Evolutionary conservation across 495 filamentous ascomycete genomes (phyloP).

Genomic region (Penicillium lividum): DNA sequence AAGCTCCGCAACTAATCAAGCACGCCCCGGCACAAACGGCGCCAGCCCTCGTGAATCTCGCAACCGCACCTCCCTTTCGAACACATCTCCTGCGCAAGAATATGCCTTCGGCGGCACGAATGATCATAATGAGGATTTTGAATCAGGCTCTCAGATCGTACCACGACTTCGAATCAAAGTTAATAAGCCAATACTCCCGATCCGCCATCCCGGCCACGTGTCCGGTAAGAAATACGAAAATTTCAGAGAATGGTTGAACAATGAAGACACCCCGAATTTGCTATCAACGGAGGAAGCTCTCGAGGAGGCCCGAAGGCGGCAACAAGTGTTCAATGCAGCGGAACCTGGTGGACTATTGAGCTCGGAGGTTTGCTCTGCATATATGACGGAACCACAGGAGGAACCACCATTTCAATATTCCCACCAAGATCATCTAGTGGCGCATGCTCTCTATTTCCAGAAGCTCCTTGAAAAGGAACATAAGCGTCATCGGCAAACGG

Average conservation of each 20-base stretch:
- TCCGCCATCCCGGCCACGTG: slow-evolving; percentile 56
- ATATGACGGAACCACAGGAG: slow-evolving; percentile 71
- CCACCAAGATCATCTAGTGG: slow-evolving; percentile 80
- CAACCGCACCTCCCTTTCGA: slow-evolving; percentile 32
- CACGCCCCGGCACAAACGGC: slow-evolving; percentile 23
- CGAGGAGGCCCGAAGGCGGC: slow-evolving; percentile 51
- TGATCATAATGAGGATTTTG: slow-evolving; percentile 22
- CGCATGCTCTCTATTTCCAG: slow-evolving; percentile 78
- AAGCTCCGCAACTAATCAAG: slow-evolving; percentile 29
- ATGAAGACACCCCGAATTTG: slow-evolving; percentile 39
- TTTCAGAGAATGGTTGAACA: slow-evolving; percentile 59
- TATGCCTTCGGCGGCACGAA: slow-evolving; percentile 11
- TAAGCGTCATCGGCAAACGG: slow-evolving; percentile 61
- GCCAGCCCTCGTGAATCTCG: slow-evolving; percentile 27
- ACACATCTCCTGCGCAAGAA: slow-evolving; percentile 14
- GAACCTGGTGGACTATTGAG: slow-evolving; percentile 76
- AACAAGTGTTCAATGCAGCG: slow-evolving; percentile 65
- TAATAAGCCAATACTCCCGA: slow-evolving; percentile 50
- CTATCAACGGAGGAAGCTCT: slow-evolving; percentile 57
- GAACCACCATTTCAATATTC: slow-evolving; percentile 76
- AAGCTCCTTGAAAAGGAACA: slow-evolving; percentile 76
- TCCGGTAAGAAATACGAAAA: slow-evolving; percentile 46
- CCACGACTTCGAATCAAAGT: slow-evolving; percentile 54
- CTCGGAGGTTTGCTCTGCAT: slow-evolving; percentile 68
- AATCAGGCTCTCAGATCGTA: slow-evolving; percentile 28